These are phyloP conservation scores for Trypanosoma conorhini DNA, from an alignment of 208 protist species.

Conservation along the genomic window DNA sequence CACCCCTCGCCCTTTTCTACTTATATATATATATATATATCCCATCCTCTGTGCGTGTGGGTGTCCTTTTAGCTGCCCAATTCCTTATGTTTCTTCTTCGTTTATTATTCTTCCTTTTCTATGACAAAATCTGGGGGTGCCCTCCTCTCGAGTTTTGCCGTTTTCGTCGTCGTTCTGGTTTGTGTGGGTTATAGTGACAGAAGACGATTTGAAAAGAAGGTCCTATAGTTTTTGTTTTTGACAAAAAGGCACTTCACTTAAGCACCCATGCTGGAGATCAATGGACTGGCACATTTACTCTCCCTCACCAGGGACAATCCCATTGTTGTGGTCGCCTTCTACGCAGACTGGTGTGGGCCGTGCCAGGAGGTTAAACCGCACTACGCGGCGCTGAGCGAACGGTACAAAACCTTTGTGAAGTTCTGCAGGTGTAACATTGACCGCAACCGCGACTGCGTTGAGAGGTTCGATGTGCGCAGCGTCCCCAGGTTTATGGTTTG, in stretches of 20 bases:
- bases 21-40: neutral
- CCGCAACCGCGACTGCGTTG: slow-evolving; percentile 57
- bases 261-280: slow-evolving; percentile 68
- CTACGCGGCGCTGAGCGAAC: slow-evolving; percentile 57
- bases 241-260: neutral
- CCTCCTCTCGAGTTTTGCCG: slow-evolving; percentile 1
- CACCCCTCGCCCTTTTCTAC: neutral
- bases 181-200: neutral
- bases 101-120: neutral
- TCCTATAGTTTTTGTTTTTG: neutral
- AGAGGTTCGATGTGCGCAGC: slow-evolving; percentile 48
- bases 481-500: slow-evolving; percentile 89
- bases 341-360: slow-evolving; percentile 89
- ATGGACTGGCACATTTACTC: slow-evolving; percentile 62
- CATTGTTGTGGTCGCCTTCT: slow-evolving; percentile 86
- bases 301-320: slow-evolving; percentile 38
- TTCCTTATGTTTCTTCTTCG: neutral
- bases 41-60: neutral
- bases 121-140: too few species aligned
- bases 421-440: slow-evolving; percentile 89
- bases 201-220: neutral
- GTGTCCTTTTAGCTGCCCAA: neutral
- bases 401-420: slow-evolving; percentile 47
- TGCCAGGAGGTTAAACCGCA: slow-evolving; percentile 73
- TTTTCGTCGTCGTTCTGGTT: slow-evolving; percentile 14